Percentiles rank a stretch among this genome's conserved stretches.
Conservation (phyloP, 2,329 filamentous ascomycete species). For the Myriosclerotinia curreyana region DNA sequence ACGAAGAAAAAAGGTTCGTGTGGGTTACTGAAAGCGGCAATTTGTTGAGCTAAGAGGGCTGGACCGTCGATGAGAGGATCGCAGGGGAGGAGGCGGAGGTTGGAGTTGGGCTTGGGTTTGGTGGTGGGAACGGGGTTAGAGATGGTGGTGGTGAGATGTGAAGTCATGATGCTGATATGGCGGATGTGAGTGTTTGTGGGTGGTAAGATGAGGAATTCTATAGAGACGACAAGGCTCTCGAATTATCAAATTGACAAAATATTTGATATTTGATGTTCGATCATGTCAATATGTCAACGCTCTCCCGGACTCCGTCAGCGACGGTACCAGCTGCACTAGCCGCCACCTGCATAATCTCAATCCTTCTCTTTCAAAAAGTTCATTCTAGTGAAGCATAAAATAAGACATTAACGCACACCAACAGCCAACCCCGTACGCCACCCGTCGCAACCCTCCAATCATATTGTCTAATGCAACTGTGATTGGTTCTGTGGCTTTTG, state of each 20-base stretch:
- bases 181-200: background rate
- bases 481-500: background rate
- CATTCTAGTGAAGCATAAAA: background rate
- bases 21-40: constrained; percentile 20
- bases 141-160: background rate
- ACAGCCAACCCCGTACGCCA: background rate
- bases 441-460: background rate
- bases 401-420: background rate
- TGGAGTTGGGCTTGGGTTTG: background rate
- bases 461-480: background rate
- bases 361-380: background rate
- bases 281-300: no score
- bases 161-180: background rate
- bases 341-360: background rate
- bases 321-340: background rate
- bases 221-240: background rate
- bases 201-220: no score
- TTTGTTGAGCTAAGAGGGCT: constrained; percentile 26
- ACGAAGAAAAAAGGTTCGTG: constrained; percentile 28
- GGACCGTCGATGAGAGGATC: constrained; percentile 20
- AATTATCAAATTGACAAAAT: background rate
- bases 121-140: background rate
- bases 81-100: constrained; percentile 6
- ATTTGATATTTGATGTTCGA: no score
- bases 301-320: background rate